Evolutionary conservation across 1,284 basidiomycete species (phyloP).

Genomic region (Heterobasidion occidentale): DNA sequence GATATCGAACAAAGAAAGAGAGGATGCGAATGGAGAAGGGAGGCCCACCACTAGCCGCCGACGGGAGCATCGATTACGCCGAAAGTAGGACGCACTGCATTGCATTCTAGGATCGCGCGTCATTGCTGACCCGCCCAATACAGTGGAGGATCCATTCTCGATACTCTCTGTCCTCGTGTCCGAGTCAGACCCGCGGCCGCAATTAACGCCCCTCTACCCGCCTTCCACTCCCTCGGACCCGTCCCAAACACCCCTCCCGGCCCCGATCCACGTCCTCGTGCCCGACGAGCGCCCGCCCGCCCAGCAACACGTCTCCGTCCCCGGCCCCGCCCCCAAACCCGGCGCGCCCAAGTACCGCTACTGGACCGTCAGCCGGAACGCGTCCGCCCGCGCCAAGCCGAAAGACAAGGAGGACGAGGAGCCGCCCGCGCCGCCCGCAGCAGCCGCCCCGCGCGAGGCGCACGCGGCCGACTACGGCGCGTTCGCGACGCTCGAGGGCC

Average conservation of each 20-base stretch:
- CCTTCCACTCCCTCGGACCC: slow-evolving; percentile 20
- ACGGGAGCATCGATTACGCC: slow-evolving; percentile 68
- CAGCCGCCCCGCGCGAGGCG: slow-evolving; percentile 38
- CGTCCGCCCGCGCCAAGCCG: slow-evolving; percentile 33
- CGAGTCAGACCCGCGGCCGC: slow-evolving; percentile 44
- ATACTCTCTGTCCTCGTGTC: slow-evolving; percentile 55
- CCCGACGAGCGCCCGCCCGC: slow-evolving; percentile 8
- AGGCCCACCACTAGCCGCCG: slow-evolving; percentile 55
- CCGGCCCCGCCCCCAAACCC: slow-evolving; percentile 2
- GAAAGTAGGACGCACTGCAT: slow-evolving; percentile 42
- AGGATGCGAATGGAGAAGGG: slow-evolving; percentile 62
- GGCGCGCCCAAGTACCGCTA: slow-evolving; percentile 22
- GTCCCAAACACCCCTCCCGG: slow-evolving; percentile 15
- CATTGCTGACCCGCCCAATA: slow-evolving; percentile 7
- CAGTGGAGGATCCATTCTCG: slow-evolving; percentile 75
- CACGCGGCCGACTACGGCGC: slow-evolving; percentile 54
- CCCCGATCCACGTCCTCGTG: slow-evolving; percentile 19
- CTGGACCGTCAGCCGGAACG: slow-evolving; percentile 33
- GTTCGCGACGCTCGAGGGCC: slow-evolving; percentile 41
- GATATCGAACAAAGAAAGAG: slow-evolving; percentile 73
- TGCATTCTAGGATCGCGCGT: slow-evolving; percentile 1
- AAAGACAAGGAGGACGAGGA: slow-evolving; percentile 49
- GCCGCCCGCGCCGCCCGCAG: slow-evolving; percentile 20
- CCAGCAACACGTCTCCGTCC: background rate
- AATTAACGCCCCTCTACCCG: slow-evolving; percentile 48